A percentile compares a stretch with the other conserved stretches of the same genome.
phyloP scores from a whole-genome alignment of 1,284 basidiomycete genomes.

The Cutaneotrichosporon sp. region DNA sequence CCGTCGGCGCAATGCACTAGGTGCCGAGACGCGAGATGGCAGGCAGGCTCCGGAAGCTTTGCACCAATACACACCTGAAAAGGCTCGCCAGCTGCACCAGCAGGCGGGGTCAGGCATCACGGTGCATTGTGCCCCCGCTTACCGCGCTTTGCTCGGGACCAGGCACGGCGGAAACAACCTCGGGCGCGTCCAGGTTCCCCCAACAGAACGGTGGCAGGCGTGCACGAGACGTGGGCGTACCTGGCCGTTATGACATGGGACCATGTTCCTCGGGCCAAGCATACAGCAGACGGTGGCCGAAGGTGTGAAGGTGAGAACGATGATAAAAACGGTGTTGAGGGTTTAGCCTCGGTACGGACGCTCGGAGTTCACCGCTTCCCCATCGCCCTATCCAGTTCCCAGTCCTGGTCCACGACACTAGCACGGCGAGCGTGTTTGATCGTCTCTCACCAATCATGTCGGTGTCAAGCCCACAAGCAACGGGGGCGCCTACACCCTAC shows the following conservation, averaged over 20 bases:
- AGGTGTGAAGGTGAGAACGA: background rate
- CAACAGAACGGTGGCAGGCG: background rate
- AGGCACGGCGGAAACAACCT: background rate
- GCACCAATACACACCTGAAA: background rate
- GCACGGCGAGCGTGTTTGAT: background rate
- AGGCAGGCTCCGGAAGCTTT: background rate
- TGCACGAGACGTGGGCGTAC: too few relatives aligned
- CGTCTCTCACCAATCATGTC: background rate
- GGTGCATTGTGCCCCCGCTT: background rate
- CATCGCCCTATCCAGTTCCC: background rate
- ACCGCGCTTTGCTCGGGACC: background rate
- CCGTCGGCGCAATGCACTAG: background rate
- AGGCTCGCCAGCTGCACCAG: background rate
- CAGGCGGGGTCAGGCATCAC: background rate
- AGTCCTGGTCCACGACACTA: background rate
- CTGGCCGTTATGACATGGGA: too few relatives aligned
- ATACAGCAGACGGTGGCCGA: background rate
- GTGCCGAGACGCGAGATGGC: background rate
- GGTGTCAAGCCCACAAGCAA: background rate
- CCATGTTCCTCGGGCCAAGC: background rate
- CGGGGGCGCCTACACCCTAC: background rate
- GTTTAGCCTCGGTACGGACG: background rate
- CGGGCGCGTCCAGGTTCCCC: background rate
- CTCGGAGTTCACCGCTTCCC: background rate
- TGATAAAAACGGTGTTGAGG: background rate